Conservation (phyloP, 2,329 filamentous ascomycete genomes). For the Dissoconium aciculare region DNA sequence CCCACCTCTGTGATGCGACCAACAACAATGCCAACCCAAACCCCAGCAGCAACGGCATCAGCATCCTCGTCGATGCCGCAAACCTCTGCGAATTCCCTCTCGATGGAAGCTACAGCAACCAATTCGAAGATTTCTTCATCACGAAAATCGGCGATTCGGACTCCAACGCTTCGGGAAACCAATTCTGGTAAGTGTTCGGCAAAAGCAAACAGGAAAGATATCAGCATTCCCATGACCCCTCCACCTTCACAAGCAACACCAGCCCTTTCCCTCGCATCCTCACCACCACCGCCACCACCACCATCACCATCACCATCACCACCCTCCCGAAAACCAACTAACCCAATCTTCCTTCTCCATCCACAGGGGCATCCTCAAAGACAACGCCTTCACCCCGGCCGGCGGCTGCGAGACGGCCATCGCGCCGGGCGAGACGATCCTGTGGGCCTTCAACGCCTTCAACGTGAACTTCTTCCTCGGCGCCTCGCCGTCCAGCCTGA, state of each 20-base stretch:
- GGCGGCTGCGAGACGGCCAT: conserved; percentile 11
- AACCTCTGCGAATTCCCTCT: conserved; percentile 6
- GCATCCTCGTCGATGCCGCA: conserved; percentile 9
- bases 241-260: too few species aligned
- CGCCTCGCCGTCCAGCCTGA: conserved; percentile 1
- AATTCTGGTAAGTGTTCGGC: conserved; percentile 13
- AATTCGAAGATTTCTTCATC: conserved; percentile 13
- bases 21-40: conserved; percentile 5
- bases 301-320: too few species aligned
- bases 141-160: conserved; percentile 4
- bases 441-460: conserved; percentile 9
- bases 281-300: too few species aligned
- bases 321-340: too few species aligned
- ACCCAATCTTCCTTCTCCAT: neutral
- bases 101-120: conserved; percentile 9
- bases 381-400: conserved; percentile 5
- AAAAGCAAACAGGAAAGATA: too few species aligned
- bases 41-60: conserved; percentile 10
- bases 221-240: too few species aligned
- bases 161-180: neutral
- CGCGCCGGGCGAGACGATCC: conserved; percentile 1
- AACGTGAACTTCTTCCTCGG: conserved; percentile 3
- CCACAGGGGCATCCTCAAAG: conserved; percentile 7
- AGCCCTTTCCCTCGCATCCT: too few species aligned
- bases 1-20: conserved; percentile 12